Percentiles rank a stretch among this genome's conserved stretches.
phyloP scores from a whole-genome alignment of 306 rosid genomes.

The Prunus fruticosa region DNA sequence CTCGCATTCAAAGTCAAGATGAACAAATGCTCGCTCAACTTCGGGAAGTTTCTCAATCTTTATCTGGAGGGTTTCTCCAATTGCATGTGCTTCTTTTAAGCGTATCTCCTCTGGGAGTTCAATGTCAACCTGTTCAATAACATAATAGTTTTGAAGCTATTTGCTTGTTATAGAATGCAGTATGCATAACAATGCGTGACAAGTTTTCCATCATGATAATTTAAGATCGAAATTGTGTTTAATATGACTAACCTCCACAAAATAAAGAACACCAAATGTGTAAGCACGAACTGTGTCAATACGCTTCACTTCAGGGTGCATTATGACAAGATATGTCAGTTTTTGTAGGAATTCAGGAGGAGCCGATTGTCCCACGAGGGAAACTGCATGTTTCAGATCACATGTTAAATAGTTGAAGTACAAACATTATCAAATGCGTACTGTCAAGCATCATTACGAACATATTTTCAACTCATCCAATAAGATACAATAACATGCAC shows the following conservation, averaged over 20 bases:
- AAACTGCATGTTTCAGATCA: conserved; percentile 38
- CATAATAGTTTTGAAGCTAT: background rate
- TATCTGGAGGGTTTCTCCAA: conserved; percentile 74
- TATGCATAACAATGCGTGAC: background rate
- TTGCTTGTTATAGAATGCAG: background rate
- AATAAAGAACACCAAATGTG: conserved; percentile 93
- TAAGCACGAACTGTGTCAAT: conserved; percentile 95
- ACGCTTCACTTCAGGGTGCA: conserved; percentile 72
- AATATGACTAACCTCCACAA: conserved; percentile 72
- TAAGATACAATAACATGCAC: background rate
- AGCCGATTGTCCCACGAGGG: conserved; percentile 92
- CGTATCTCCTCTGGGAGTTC: conserved; percentile 85
- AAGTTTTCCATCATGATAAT: background rate
- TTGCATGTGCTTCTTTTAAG: conserved; percentile 74
- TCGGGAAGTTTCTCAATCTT: conserved; percentile 77
- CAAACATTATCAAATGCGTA: background rate
- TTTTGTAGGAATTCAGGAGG: conserved; percentile 87
- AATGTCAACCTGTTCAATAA: conserved; percentile 71
- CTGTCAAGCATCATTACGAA: background rate
- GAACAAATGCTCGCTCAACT: conserved; percentile 90
- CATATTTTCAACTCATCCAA: background rate
- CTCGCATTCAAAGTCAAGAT: conserved; percentile 91
- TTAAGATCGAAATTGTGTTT: background rate
- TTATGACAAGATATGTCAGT: conserved; percentile 72
- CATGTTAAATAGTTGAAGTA: background rate